Conservation (phyloP, 2,329 filamentous ascomycete genomes). For the Daldinia eschscholtzii region DNA sequence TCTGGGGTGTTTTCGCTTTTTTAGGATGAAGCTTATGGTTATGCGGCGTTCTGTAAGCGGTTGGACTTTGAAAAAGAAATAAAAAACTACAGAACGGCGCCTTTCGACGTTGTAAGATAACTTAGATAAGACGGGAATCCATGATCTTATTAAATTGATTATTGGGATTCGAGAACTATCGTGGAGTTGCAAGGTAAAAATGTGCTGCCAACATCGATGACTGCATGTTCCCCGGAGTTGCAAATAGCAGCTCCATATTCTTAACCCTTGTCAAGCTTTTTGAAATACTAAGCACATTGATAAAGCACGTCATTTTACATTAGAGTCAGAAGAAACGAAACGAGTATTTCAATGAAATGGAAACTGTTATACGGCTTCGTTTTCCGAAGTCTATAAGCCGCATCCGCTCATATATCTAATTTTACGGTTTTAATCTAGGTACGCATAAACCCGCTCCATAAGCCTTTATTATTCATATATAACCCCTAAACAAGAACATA, state of each 20-base stretch:
- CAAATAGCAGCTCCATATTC: not conserved
- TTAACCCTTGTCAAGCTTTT: no score
- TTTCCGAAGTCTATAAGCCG: not conserved
- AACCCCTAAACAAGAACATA: not conserved
- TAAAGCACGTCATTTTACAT: not conserved
- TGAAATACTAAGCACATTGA: not conserved
- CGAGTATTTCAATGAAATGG: not conserved
- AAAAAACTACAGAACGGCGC: not conserved
- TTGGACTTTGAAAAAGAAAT: slow-evolving; percentile 2
- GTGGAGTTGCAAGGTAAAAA: not conserved
- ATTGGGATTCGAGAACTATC: not conserved
- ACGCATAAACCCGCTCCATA: not conserved
- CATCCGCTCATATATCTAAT: not conserved
- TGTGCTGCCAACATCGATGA: not conserved
- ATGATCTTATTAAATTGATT: not conserved
- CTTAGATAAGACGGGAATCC: not conserved
- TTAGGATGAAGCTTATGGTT: slow-evolving; percentile 13
- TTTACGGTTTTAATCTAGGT: no score
- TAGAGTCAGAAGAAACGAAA: not conserved
- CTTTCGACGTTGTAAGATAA: not conserved
- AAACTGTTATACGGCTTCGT: not conserved
- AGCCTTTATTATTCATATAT: not conserved
- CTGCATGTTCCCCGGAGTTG: not conserved
- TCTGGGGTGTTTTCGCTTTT: slow-evolving; percentile 17
- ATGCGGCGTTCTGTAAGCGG: slow-evolving; percentile 18